Percentiles rank a stretch among this genome's conserved stretches.
phyloP scores from a whole-genome alignment of 192 early-diverging fungal genomes.

The Entrophospora sp. region DNA sequence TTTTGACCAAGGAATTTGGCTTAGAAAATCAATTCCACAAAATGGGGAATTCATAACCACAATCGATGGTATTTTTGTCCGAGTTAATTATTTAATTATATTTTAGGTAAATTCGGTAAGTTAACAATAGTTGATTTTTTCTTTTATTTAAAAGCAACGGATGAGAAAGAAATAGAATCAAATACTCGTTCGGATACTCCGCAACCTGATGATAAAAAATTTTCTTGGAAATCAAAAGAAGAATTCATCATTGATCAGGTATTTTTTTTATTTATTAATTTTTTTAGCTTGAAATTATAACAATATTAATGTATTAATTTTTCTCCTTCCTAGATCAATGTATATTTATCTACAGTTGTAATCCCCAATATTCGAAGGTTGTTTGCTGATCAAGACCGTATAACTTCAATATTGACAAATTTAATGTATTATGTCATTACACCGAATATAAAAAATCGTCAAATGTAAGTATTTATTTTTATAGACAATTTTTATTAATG shows the following conservation, averaged over 20 bases:
- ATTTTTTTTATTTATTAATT: not conserved
- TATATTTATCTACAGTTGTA: constrained; percentile 40
- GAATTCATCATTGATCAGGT: constrained; percentile 58
- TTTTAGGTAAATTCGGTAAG: not conserved
- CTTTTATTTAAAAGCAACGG: not conserved
- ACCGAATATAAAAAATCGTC: constrained; percentile 55
- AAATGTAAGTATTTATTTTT: constrained; percentile 31
- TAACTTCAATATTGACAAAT: constrained; percentile 53
- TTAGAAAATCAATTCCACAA: constrained; percentile 33
- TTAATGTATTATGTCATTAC: constrained; percentile 77
- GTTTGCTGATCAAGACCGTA: constrained; percentile 66
- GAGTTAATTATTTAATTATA: constrained; percentile 23
- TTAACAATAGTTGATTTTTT: not conserved
- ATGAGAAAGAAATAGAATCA: not conserved
- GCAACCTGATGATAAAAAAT: constrained; percentile 22
- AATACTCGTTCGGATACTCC: not conserved
- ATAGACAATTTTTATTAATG: too few species aligned
- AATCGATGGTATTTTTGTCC: constrained; percentile 20
- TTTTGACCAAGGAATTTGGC: constrained; percentile 65
- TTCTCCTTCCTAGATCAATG: constrained; percentile 24
- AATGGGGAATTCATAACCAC: too few species aligned
- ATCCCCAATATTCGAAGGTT: constrained; percentile 63
- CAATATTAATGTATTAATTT: not conserved
- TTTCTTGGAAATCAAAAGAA: constrained; percentile 52
- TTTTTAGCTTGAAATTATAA: not conserved